Base-by-base conservation (phyloP, 352 stramenopile species). In the Halophytophthora polymorphica region DNA sequence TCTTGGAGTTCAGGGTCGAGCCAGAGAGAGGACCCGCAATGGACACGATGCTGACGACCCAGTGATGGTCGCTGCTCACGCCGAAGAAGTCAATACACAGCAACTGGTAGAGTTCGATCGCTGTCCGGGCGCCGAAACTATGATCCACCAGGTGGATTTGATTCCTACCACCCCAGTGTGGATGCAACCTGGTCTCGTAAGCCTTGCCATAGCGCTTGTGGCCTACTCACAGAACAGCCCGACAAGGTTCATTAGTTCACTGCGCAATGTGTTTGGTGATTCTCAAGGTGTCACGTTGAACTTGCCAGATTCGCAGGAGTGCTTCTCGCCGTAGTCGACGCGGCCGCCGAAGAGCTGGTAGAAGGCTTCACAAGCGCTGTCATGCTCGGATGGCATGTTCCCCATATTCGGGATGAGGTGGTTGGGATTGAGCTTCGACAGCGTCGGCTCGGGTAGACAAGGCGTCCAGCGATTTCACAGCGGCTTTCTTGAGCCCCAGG, bases 41-140 rank as follows among this genome's bases (percentile, higher is more conserved):
- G 43, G 56, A 82, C 22, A 67, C 66, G 58, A 88, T 81, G 52
- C 74, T 84, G 4, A 51, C 57, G 11, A 88, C 62, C 77, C 77
- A 88, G 43, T 66, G 64, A 50, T 78, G 53, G 19, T 64, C 64
- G 28, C 58, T 82, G 12, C 74, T 70, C 15, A 88, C 72, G 36
- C 54, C 44, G 36, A 86, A 88, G 42, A 68, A 75, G 56, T 88
- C 75, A 6, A 62, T 39, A 31, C 70, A 74, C 5, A 88, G 55
- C 51, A 86, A 52, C 53, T 88, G 77, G 58, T 85, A 84, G 22
- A 88, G 41, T 49, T 88, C 77, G 33, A 88, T 77, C n/a, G 75
- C 77, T 1, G 77, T 86, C 12, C 71, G 83, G 13, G 75, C 73
- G 21, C 77, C 77, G 35, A 79, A 74, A 43, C 76, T 86, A 54